Evolutionary conservation across 2,329 filamentous ascomycete species (phyloP).

Genomic region (Xylaria sp.): DNA sequence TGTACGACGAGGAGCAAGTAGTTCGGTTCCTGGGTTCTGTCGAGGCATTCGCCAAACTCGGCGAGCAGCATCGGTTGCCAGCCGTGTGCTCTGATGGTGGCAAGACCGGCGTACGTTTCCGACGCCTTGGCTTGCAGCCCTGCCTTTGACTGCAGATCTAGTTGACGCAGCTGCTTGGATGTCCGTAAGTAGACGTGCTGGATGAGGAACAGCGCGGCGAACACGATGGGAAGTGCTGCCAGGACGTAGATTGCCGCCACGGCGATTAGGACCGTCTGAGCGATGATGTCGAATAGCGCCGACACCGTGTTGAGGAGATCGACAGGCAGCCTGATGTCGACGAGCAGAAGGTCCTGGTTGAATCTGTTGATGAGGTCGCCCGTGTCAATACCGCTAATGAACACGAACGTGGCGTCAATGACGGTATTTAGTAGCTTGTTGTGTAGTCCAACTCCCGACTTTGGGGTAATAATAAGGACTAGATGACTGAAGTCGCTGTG

Average conservation of each 20-base stretch:
- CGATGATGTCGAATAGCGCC: constrained; percentile 42
- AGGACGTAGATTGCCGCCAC: constrained; percentile 54
- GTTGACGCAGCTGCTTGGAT: constrained; percentile 58
- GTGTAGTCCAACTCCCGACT: constrained; percentile 61
- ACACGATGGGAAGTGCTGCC: constrained; percentile 52
- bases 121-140: constrained; percentile 58
- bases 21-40: constrained; percentile 62
- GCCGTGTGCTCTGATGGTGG: constrained; percentile 57
- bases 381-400: constrained; percentile 41
- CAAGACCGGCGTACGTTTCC: constrained; percentile 55
- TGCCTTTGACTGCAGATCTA: constrained; percentile 60
- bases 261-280: constrained; percentile 55
- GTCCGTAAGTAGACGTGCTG: constrained; percentile 59
- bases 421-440: constrained; percentile 58
- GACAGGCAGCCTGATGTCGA: constrained; percentile 39
- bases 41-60: constrained; percentile 53
- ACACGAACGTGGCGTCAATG: constrained; percentile 44
- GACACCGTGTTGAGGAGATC: constrained; percentile 37
- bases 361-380: constrained; percentile 45
- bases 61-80: constrained; percentile 51
- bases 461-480: constrained; percentile 52
- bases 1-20: constrained; percentile 65
- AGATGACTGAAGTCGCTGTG: constrained; percentile 58
- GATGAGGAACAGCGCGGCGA: constrained; percentile 52
- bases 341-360: constrained; percentile 43